Percentiles rank a stretch among this genome's conserved stretches.
phyloP scores from a whole-genome alignment of 768 basidiomycete species.

The Macrolepiota dolichaula region DNA sequence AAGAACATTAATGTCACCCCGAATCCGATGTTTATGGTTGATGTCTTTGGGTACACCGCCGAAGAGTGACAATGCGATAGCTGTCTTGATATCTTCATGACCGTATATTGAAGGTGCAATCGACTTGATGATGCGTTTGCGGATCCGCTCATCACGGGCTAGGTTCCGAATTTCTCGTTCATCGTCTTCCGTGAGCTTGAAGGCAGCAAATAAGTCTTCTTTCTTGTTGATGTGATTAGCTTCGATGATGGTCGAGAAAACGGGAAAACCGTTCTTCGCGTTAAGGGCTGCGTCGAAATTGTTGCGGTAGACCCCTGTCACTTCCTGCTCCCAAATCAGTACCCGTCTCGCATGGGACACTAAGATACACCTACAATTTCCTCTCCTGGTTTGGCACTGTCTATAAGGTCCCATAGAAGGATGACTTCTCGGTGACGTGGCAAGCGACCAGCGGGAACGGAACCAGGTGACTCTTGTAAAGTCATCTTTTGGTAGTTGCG shows the following conservation, averaged over 20 bases:
- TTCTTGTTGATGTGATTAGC: conserved; percentile 99
- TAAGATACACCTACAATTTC: conserved; percentile 69
- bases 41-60: conserved; percentile 94
- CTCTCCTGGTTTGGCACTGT: conserved; percentile 97
- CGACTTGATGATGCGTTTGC: conserved; percentile 96
- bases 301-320: conserved; percentile 97
- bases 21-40: conserved; percentile 92
- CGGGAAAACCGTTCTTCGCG: conserved; percentile 98
- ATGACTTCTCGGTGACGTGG: conserved; percentile 97
- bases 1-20: conserved; percentile 97
- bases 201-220: conserved; percentile 98
- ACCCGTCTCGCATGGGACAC: conserved; percentile 11
- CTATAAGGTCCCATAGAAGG: conserved; percentile 96
- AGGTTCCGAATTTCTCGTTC: conserved; percentile 88
- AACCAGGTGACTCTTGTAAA: conserved; percentile 95
- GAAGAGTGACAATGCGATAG: conserved; percentile 91
- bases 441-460: conserved; percentile 94
- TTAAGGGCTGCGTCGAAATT: conserved; percentile 99
- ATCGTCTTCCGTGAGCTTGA: conserved; percentile 95
- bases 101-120: conserved; percentile 99
- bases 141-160: conserved; percentile 88
- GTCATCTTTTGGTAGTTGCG: conserved; percentile 99
- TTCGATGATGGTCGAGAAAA: conserved; percentile 97
- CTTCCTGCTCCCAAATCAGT: conserved; percentile 56
- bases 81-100: conserved; percentile 99